Evolutionary conservation across 2,329 filamentous ascomycete species (phyloP).

Genomic region (Diaporthe eres): DNA sequence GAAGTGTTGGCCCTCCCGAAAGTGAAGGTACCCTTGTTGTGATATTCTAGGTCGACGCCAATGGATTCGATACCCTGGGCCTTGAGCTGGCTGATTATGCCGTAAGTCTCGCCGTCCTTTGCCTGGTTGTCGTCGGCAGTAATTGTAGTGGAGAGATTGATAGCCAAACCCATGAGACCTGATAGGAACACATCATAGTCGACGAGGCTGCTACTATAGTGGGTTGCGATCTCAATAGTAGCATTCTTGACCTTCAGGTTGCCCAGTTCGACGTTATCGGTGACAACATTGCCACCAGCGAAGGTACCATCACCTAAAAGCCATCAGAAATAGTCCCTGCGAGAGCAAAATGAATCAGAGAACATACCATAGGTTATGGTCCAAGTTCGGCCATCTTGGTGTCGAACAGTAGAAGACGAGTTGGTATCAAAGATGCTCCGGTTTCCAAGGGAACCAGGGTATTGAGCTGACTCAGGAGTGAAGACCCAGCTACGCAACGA

Average conservation of each 20-base stretch:
- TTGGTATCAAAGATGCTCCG: conserved; percentile 62
- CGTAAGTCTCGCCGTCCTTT: conserved; percentile 59
- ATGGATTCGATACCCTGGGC: conserved; percentile 58
- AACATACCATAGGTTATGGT: conserved; percentile 63
- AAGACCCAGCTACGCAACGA: conserved; percentile 64
- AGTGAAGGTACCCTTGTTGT: conserved; percentile 63
- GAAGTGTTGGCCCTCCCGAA: conserved; percentile 64
- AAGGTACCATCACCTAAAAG: conserved; percentile 59
- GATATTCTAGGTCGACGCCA: conserved; percentile 63
- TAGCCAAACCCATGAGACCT: conserved; percentile 67
- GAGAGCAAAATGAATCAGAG: conserved; percentile 46
- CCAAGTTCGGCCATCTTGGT: conserved; percentile 62
- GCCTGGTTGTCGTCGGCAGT: conserved; percentile 56
- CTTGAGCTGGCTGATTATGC: conserved; percentile 61
- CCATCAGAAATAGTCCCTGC: neutral
- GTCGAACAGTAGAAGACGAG: conserved; percentile 58
- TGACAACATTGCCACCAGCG: conserved; percentile 64
- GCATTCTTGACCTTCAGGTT: conserved; percentile 59
- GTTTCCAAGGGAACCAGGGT: conserved; percentile 58
- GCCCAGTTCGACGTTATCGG: conserved; percentile 64
- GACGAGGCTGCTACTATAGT: conserved; percentile 60
- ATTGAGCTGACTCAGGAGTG: conserved; percentile 60
- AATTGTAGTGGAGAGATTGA: conserved; percentile 60
- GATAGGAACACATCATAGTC: conserved; percentile 56
- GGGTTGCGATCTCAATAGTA: conserved; percentile 64